Evolutionary conservation across 306 rosid species (phyloP).

Genomic region (Medicago lupulina): DNA sequence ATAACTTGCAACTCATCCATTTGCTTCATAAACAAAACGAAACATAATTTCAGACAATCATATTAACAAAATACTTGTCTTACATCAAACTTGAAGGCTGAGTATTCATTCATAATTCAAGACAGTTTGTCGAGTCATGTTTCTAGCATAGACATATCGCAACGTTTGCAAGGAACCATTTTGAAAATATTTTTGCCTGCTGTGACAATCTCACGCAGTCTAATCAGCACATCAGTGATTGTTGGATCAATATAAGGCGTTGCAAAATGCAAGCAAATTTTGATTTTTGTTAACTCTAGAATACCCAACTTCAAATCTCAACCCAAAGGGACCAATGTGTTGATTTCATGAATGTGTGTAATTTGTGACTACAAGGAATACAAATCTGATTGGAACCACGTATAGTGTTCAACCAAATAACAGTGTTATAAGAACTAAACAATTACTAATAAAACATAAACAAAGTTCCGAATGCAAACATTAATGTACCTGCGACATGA

Average conservation of each 20-base stretch:
- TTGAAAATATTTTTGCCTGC: too few species aligned
- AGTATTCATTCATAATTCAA: background rate
- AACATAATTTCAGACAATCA: slow-evolving; percentile 4
- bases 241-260: background rate
- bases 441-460: slow-evolving; percentile 10
- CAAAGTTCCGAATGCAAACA: background rate
- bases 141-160: too few species aligned
- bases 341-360: background rate
- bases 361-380: background rate
- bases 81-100: background rate
- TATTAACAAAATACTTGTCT: background rate
- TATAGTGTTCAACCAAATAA: background rate
- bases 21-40: slow-evolving; percentile 59
- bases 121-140: too few species aligned
- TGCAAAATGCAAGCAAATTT: background rate
- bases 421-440: background rate
- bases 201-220: background rate
- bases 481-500: slow-evolving; percentile 81
- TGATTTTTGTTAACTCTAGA: background rate
- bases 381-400: slow-evolving; percentile 3
- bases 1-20: slow-evolving; percentile 98
- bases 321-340: background rate
- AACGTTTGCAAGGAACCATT: too few species aligned
- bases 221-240: background rate
- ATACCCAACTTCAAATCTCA: background rate